A percentile compares a stretch with the other conserved stretches of the same genome.
Evolutionary conservation across 2,329 filamentous ascomycete species (phyloP).

Genomic region (Claviceps cyperi): DNA sequence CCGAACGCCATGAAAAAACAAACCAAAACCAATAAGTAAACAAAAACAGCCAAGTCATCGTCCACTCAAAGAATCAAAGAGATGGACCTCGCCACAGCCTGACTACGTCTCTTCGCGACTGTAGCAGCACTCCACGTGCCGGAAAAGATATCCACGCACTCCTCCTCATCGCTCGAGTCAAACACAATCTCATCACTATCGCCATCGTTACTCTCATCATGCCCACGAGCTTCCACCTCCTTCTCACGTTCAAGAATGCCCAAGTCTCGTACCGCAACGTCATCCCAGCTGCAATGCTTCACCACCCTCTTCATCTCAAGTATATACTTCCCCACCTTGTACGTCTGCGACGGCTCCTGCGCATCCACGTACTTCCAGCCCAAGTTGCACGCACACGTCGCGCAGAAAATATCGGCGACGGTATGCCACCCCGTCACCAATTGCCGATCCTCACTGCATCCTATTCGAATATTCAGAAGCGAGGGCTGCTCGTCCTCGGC

Average conservation of each 20-base stretch:
- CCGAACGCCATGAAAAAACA: background rate
- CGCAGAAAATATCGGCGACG: conserved; percentile 48
- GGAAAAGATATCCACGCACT: conserved; percentile 51
- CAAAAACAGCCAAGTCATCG: background rate
- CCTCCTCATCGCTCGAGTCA: conserved; percentile 50
- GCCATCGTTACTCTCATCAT: background rate
- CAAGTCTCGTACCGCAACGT: conserved; percentile 10
- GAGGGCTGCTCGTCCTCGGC: background rate
- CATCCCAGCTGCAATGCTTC: conserved; percentile 36
- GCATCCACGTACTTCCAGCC: conserved; percentile 59
- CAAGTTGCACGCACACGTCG: conserved; percentile 38
- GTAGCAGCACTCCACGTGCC: conserved; percentile 44
- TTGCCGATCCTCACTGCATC: conserved; percentile 38
- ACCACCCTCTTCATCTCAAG: conserved; percentile 46
- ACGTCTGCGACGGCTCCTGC: conserved; percentile 42
- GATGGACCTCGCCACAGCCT: conserved; percentile 17
- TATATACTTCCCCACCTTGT: conserved; percentile 57
- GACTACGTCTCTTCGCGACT: conserved; percentile 31
- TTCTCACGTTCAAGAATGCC: background rate
- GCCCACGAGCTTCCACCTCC: background rate
- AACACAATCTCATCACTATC: conserved; percentile 31
- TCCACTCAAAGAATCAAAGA: background rate
- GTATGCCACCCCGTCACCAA: conserved; percentile 49
- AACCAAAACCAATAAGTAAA: background rate
- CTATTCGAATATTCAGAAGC: conserved; percentile 44